These are phyloP conservation scores for Thalia dealbata DNA, from an alignment of 176 grass and related monocot species.

Conservation along the genomic window DNA sequence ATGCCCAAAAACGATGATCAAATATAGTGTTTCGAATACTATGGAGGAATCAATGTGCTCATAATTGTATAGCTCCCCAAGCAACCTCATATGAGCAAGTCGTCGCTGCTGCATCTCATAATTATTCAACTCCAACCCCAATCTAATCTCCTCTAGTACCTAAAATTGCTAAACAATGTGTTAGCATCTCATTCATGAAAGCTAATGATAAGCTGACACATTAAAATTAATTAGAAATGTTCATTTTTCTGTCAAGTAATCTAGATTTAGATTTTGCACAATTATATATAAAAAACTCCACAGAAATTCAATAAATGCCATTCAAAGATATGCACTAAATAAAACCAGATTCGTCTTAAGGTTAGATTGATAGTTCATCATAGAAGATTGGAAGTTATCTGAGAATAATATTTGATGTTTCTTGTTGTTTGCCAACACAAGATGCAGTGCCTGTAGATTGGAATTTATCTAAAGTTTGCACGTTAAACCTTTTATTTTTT, in stretches of 20 bases:
- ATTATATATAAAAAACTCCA: background rate
- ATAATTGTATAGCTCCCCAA: constrained; percentile 94
- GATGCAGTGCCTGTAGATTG: too few relatives aligned
- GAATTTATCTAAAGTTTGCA: too few relatives aligned
- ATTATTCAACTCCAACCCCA: constrained; percentile 89
- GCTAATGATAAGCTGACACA: background rate
- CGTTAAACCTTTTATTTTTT: too few relatives aligned
- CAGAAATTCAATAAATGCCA: background rate
- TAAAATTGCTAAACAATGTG: constrained; percentile 27
- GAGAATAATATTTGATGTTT: too few relatives aligned
- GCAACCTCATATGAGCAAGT: constrained; percentile 84
- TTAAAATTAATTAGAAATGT: background rate
- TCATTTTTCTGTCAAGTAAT: background rate
- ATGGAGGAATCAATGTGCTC: constrained; percentile 81
- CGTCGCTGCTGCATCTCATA: constrained; percentile 86
- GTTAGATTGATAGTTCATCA: too few relatives aligned
- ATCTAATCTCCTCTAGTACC: constrained; percentile 93
- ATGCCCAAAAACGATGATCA: constrained; percentile 73
- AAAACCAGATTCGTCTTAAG: too few relatives aligned
- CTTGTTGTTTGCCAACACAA: too few relatives aligned
- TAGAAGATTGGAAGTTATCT: too few relatives aligned
- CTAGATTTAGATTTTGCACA: background rate
- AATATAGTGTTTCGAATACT: constrained; percentile 88
- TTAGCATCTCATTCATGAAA: constrained; percentile 8
- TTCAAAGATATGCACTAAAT: too few relatives aligned